Conservation (phyloP, 176 grass and related monocot species). For the Triticum dicoccoides region DNA sequence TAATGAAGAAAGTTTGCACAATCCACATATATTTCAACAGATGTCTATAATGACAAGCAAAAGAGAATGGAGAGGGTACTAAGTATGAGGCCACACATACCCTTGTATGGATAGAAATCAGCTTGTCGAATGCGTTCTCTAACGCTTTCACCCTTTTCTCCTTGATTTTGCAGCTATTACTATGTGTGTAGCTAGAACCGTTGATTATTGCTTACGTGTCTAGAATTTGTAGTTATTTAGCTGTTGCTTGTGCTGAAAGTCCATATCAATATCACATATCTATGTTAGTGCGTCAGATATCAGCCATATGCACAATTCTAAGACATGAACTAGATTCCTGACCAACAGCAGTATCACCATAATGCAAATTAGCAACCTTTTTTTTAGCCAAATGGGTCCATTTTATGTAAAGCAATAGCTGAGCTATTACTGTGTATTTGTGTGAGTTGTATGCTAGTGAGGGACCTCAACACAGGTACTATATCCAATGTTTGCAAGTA, state of each 20-base stretch:
- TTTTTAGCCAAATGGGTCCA: not conserved
- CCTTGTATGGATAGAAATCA: not conserved
- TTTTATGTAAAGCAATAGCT: not conserved
- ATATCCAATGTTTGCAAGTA: constrained; percentile 14
- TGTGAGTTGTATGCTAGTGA: not conserved
- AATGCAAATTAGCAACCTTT: not conserved
- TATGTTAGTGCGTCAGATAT: constrained; percentile 11
- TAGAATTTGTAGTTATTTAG: constrained; percentile 10
- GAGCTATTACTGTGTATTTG: not conserved
- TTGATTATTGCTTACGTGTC: not conserved
- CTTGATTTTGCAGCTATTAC: not conserved
- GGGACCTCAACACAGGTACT: not conserved
- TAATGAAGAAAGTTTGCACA: not conserved
- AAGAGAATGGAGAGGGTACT: not conserved
- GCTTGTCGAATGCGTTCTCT: not conserved
- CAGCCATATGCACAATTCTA: constrained; percentile 1
- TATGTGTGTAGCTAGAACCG: not conserved
- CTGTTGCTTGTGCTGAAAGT: not conserved
- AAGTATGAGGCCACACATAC: not conserved
- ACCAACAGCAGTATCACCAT: not conserved
- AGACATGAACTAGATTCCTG: constrained; percentile 1
- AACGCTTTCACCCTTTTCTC: not conserved
- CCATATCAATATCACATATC: not conserved
- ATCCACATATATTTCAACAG: not conserved
- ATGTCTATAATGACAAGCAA: not conserved